Evolutionary conservation across 2,329 filamentous ascomycete species (phyloP).

Genomic region (Apiospora arundinis): DNA sequence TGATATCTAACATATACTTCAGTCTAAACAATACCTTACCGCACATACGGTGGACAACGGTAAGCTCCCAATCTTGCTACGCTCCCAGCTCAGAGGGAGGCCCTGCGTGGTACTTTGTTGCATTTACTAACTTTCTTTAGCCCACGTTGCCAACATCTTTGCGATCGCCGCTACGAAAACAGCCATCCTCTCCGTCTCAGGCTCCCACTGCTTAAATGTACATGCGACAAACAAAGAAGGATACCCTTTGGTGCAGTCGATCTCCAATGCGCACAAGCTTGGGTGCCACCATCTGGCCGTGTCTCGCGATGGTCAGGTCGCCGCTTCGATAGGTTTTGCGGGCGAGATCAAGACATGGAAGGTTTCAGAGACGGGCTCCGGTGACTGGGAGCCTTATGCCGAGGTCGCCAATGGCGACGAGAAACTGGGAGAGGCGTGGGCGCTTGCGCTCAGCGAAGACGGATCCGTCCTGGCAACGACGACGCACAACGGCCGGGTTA

Average conservation of each 20-base stretch:
- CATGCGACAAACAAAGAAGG: slow-evolving; percentile 75
- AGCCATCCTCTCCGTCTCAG: slow-evolving; percentile 82
- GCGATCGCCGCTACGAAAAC: slow-evolving; percentile 77
- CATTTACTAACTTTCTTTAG: slow-evolving; percentile 48
- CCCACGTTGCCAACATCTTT: slow-evolving; percentile 85
- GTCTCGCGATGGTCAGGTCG: slow-evolving; percentile 70
- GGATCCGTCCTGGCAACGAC: slow-evolving; percentile 86
- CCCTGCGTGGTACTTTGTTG: not conserved
- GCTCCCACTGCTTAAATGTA: slow-evolving; percentile 80
- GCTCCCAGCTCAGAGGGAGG: slow-evolving; percentile 31
- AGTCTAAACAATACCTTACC: slow-evolving; percentile 99
- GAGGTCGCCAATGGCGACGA: slow-evolving; percentile 47
- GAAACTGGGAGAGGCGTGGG: slow-evolving; percentile 78
- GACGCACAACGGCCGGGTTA: slow-evolving; percentile 85
- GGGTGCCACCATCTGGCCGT: slow-evolving; percentile 90
- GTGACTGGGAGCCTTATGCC: slow-evolving; percentile 58
- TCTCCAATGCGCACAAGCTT: slow-evolving; percentile 81
- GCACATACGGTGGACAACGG: slow-evolving; percentile 89
- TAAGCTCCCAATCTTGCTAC: slow-evolving; percentile 47
- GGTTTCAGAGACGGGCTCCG: slow-evolving; percentile 62
- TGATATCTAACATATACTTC: not conserved
- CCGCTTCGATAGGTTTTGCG: slow-evolving; percentile 86
- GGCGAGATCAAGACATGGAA: slow-evolving; percentile 88
- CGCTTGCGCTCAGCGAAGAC: slow-evolving; percentile 82
- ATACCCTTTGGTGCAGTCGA: slow-evolving; percentile 80